Evolutionary conservation across 2,329 filamentous ascomycete species (phyloP).

Genomic region (Colletotrichum falcatum): DNA sequence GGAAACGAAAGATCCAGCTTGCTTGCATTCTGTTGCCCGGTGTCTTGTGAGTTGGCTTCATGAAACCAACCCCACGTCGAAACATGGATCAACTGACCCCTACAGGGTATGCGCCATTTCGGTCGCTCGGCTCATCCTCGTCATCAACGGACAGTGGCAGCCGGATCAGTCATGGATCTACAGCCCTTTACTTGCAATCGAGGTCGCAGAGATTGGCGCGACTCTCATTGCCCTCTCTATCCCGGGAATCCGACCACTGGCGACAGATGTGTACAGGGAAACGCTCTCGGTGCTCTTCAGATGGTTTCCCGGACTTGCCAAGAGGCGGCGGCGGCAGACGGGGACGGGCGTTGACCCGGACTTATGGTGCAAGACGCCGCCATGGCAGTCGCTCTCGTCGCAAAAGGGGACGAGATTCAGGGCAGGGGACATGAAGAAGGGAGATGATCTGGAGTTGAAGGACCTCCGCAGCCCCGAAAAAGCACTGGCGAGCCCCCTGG

Average conservation of each 20-base stretch:
- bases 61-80: too few relatives aligned
- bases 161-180: slow-evolving; percentile 63
- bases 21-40: slow-evolving; percentile 62
- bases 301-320: slow-evolving; percentile 5
- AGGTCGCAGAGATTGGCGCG: slow-evolving; percentile 62
- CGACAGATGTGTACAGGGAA: slow-evolving; percentile 6
- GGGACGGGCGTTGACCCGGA: not conserved
- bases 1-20: slow-evolving; percentile 60
- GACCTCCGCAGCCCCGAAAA: not conserved
- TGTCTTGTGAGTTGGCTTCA: slow-evolving; percentile 53
- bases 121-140: slow-evolving; percentile 58
- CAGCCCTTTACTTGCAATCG: slow-evolving; percentile 61
- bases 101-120: slow-evolving; percentile 62
- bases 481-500: not conserved
- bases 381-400: slow-evolving; percentile 19
- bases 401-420: slow-evolving; percentile 17
- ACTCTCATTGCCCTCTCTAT: slow-evolving; percentile 64
- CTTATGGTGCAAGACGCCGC: slow-evolving; percentile 19
- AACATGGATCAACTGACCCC: not conserved
- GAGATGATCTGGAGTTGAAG: slow-evolving; percentile 2
- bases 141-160: slow-evolving; percentile 60
- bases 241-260: slow-evolving; percentile 61
- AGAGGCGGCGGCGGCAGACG: too few relatives aligned
- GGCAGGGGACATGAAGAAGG: slow-evolving; percentile 3
- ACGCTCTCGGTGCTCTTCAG: not conserved